Evolutionary conservation across 2,329 filamentous ascomycete species (phyloP).

Genomic region (Neonectria punicea): DNA sequence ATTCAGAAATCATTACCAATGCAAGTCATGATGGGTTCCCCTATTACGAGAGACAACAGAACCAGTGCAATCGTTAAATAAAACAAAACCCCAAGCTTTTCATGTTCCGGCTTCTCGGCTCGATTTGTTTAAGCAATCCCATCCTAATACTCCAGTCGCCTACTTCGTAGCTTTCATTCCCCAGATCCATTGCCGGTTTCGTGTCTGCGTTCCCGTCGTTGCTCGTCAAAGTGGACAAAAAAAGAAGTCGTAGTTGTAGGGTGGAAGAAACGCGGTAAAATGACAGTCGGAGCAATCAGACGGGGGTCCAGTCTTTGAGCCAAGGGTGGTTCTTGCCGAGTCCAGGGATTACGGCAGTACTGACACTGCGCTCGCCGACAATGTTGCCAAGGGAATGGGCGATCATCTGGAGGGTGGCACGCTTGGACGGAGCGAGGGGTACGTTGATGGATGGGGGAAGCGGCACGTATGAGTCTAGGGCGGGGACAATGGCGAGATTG

Average conservation of each 20-base stretch:
- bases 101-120: background rate
- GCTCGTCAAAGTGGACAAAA: constrained; percentile 17
- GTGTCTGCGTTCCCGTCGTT: constrained; percentile 31
- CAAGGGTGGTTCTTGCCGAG: constrained; percentile 37
- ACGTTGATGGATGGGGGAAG: constrained; percentile 28
- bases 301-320: constrained; percentile 38
- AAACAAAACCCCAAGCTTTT: constrained; percentile 6
- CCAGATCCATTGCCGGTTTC: constrained; percentile 7
- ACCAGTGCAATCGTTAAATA: background rate
- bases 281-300: constrained; percentile 20
- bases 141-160: constrained; percentile 17
- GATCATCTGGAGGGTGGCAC: constrained; percentile 41
- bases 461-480: constrained; percentile 21
- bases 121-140: constrained; percentile 12
- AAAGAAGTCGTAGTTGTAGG: constrained; percentile 1
- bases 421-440: constrained; percentile 33
- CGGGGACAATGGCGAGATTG: constrained; percentile 31
- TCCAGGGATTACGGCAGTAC: constrained; percentile 36
- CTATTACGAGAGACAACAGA: background rate
- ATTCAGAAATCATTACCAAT: background rate
- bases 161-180: background rate
- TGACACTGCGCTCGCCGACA: constrained; percentile 40
- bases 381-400: constrained; percentile 41
- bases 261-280: constrained; percentile 14
- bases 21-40: background rate